Evolutionary conservation across 495 filamentous ascomycete species (phyloP), one percentile per base, ranked within the genome.

Genomic region (Bacidia gigantensis): DNA sequence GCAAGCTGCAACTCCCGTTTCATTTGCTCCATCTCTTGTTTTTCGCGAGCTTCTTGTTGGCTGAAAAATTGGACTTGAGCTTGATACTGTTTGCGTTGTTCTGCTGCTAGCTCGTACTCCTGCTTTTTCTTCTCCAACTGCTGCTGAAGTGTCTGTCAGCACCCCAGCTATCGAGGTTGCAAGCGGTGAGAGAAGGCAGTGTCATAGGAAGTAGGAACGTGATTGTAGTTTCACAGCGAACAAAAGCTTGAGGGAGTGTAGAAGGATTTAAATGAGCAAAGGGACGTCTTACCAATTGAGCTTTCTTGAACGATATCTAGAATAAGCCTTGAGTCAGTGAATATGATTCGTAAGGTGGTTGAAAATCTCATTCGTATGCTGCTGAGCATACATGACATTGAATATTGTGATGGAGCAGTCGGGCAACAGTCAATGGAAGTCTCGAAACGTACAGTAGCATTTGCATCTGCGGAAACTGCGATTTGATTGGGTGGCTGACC

Each of bases 41-140:
- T 86, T 58, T 92, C 85, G 55, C 70, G 76, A 41, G 83, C 79
- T 62, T 88, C 80, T 62, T 89, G 84, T 54, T 88, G 72, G 58
- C 93, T 89, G 38, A 95, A 71, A 55, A 86, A 74, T 58, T 84
- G 81, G 76, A 97, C 85, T 61, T 95, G 85, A 56, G 83, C 83
- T 65, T 94, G 84, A 63, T 95, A 89, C 26, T 82, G 75, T 48
- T 84, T 74, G 59, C 82, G 89, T 65, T 90, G 84, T 66, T 94
- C 86, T 53, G 84, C 79, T 64, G 95, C 80, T 51, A 71, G 71
- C 65, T 96, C 88, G 64, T 90, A 86, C 61, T 94, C 87, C 57
- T 84, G 72, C 46, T 84, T 83, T 64, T 94, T 95, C 67, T 88
- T 93, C 65, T 96, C 92, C 61, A 95, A 76, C 89, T 98, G 63